phyloP scores from a whole-genome alignment of 306 rosid genomes.

The Bauhinia variegata region DNA sequence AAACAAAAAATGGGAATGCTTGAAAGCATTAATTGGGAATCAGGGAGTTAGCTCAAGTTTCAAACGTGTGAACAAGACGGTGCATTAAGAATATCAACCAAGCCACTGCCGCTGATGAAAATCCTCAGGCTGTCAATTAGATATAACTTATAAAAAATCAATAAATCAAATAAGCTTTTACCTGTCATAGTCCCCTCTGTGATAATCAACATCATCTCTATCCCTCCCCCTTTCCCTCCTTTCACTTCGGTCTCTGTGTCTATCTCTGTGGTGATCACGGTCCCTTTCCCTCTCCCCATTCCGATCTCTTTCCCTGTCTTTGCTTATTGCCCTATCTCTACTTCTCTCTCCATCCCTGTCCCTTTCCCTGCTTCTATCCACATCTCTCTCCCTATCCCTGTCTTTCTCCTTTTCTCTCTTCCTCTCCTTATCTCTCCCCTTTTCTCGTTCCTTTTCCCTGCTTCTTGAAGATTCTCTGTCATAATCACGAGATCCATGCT shows the following conservation, averaged over 20 bases:
- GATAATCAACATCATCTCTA: conserved; percentile 73
- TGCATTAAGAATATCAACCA: neutral
- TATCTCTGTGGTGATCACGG: conserved; percentile 64
- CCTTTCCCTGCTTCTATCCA: conserved; percentile 9
- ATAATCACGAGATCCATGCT: conserved; percentile 79
- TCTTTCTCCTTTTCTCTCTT: conserved; percentile 44
- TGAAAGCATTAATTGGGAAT: conserved; percentile 5
- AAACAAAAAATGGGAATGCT: conserved; percentile 2
- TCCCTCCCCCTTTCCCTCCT: conserved; percentile 79
- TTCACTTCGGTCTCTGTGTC: conserved; percentile 79
- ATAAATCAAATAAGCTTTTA: conserved; percentile 34
- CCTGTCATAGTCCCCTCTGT: conserved; percentile 77
- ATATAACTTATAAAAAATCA: conserved; percentile 7
- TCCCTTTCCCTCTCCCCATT: conserved; percentile 54
- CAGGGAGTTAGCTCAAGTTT: neutral
- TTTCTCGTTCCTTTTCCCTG: conserved; percentile 84
- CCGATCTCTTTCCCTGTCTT: conserved; percentile 49
- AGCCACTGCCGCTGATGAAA: conserved; percentile 1
- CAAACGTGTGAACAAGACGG: neutral
- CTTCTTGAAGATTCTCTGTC: conserved; percentile 89
- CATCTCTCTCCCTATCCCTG: conserved; percentile 29
- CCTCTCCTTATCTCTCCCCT: conserved; percentile 60
- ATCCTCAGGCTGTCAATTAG: conserved; percentile 9
- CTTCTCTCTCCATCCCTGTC: neutral
- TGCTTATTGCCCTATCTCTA: conserved; percentile 33